Conservation (phyloP, 1,284 basidiomycete genomes). For the Ustilago hordei region DNA sequence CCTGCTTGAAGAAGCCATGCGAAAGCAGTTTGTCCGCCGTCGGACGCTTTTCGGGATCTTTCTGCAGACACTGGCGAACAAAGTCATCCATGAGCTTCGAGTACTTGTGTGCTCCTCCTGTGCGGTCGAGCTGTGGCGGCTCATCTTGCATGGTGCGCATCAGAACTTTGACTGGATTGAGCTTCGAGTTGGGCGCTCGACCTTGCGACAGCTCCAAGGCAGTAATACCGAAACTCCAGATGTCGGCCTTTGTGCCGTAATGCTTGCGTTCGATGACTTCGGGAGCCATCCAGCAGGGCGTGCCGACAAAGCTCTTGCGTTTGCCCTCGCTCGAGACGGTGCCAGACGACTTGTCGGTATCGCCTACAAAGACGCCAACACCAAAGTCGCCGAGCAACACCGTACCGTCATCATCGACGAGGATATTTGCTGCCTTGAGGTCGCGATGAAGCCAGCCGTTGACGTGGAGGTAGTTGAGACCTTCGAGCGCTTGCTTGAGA, state of each 20-base stretch:
- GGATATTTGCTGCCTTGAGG: constrained; percentile 87
- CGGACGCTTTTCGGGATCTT: constrained; percentile 83
- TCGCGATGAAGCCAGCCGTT: constrained; percentile 88
- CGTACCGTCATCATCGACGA: constrained; percentile 76
- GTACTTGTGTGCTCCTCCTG: constrained; percentile 80
- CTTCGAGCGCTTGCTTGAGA: constrained; percentile 83
- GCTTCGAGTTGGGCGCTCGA: constrained; percentile 82
- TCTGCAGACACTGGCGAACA: constrained; percentile 82
- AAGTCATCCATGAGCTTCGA: constrained; percentile 84
- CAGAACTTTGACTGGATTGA: constrained; percentile 80
- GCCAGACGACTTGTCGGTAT: constrained; percentile 65
- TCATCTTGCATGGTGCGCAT: constrained; percentile 74
- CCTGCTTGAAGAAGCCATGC: constrained; percentile 81
- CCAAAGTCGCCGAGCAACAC: constrained; percentile 89
- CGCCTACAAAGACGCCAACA: constrained; percentile 82
- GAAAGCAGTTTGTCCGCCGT: constrained; percentile 82
- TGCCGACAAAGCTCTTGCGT: constrained; percentile 88
- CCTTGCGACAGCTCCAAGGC: constrained; percentile 86
- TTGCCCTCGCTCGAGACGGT: constrained; percentile 69
- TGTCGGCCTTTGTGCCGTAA: constrained; percentile 84
- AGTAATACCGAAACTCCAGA: constrained; percentile 90
- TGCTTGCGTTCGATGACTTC: constrained; percentile 85
- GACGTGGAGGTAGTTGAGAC: constrained; percentile 86
- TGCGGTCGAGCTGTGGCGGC: constrained; percentile 78
- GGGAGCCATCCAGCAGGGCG: constrained; percentile 94